Conservation (phyloP, 2,329 filamentous ascomycete genomes). For the Fusarium sp. region DNA sequence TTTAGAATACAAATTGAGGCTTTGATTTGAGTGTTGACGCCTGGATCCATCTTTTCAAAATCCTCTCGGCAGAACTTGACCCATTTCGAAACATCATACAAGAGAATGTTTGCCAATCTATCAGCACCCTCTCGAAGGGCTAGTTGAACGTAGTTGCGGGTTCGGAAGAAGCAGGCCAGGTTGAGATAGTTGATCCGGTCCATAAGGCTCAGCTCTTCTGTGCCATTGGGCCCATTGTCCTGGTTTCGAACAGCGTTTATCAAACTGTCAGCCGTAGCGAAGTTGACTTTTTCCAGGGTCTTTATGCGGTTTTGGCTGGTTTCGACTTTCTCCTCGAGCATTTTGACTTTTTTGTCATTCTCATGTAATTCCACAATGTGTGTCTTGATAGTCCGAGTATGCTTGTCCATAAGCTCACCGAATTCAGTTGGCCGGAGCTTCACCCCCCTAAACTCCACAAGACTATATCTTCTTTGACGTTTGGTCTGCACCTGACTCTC, state of each 20-base stretch:
- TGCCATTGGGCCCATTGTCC: not conserved
- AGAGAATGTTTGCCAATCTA: conserved; percentile 9
- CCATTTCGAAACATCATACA: conserved; percentile 26
- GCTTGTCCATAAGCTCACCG: too few relatives aligned
- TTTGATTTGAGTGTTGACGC: conserved; percentile 10
- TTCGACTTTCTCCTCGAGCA: not conserved
- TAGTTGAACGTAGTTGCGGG: conserved; percentile 29
- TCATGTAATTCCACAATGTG: too few relatives aligned
- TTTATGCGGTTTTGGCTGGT: not conserved
- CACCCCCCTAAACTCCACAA: too few relatives aligned
- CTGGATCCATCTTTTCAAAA: conserved; percentile 27
- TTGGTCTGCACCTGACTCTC: too few relatives aligned
- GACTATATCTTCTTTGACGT: too few relatives aligned
- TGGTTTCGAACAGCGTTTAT: not conserved
- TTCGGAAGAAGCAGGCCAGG: conserved; percentile 30
- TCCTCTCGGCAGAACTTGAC: conserved; percentile 12
- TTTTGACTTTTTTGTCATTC: not conserved
- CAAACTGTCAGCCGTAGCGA: conserved; percentile 2
- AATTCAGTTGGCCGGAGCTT: too few relatives aligned
- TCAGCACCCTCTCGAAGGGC: conserved; percentile 10
- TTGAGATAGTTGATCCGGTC: conserved; percentile 41
- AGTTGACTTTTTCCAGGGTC: not conserved
- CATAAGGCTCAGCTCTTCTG: conserved; percentile 1
- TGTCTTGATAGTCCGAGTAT: too few relatives aligned
- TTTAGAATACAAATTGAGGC: conserved; percentile 27